A percentile compares a stretch with the other conserved stretches of the same genome.
Evolutionary conservation across 306 rosid species (phyloP).

Genomic region (Aeschynomene evenia): DNA sequence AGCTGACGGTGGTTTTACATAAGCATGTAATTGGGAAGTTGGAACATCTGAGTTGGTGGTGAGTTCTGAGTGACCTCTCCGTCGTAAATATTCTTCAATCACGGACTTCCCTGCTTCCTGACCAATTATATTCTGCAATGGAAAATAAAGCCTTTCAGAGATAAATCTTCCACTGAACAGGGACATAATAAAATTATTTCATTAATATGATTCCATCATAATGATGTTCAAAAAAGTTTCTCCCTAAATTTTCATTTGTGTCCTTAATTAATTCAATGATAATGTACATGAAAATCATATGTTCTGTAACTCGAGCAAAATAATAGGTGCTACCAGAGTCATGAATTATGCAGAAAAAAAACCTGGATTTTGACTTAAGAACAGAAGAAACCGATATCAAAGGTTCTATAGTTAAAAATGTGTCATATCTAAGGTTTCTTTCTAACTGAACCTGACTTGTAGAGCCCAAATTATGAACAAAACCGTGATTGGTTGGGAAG

Average conservation of each 20-base stretch:
- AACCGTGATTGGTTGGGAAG: not conserved
- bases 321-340: not conserved
- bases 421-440: too few relatives aligned
- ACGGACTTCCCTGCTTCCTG: slow-evolving; percentile 74
- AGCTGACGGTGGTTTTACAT: slow-evolving; percentile 79
- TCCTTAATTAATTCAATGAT: not conserved
- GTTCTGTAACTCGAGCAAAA: not conserved
- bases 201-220: slow-evolving; percentile 10
- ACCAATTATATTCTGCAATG: slow-evolving; percentile 81
- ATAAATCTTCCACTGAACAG: slow-evolving; percentile 1
- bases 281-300: not conserved
- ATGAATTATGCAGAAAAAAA: not conserved
- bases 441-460: not conserved
- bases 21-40: slow-evolving; percentile 64
- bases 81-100: slow-evolving; percentile 70
- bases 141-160: slow-evolving; percentile 8
- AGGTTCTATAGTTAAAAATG: too few relatives aligned
- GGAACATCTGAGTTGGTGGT: slow-evolving; percentile 39
- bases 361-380: not conserved
- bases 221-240: not conserved
- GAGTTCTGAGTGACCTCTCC: slow-evolving; percentile 57
- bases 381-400: not conserved
- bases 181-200: not conserved
- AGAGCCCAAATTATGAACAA: not conserved
- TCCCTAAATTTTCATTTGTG: not conserved